Percentiles rank a stretch among this genome's conserved stretches.
Evolutionary conservation across 192 early-diverging fungal genomes (phyloP).

Genomic region (Coemansia furcata): DNA sequence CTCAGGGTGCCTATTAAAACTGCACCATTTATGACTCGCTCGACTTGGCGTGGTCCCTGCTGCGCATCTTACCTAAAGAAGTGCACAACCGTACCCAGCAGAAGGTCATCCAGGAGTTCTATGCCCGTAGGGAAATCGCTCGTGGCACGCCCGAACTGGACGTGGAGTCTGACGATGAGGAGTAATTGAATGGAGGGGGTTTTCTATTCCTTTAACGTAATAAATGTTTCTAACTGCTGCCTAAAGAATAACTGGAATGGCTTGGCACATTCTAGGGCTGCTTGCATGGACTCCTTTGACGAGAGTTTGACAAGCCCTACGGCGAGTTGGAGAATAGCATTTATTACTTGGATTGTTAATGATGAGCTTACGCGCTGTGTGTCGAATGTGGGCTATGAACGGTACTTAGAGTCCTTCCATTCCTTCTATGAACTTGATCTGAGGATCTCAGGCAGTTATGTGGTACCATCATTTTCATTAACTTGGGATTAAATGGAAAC

Average conservation of each 20-base stretch:
- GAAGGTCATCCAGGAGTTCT: constrained; percentile 91
- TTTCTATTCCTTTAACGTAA: neutral
- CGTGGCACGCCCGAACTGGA: constrained; percentile 12
- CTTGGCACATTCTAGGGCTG: too few relatives aligned
- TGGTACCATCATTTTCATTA: too few relatives aligned
- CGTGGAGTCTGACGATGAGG: constrained; percentile 34
- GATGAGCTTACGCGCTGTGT: too few relatives aligned
- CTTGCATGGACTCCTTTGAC: too few relatives aligned
- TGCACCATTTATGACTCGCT: constrained; percentile 96
- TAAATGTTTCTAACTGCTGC: neutral
- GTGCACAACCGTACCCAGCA: constrained; percentile 98
- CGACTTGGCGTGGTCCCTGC: constrained; percentile 96
- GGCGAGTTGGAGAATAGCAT: too few relatives aligned
- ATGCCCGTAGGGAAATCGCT: constrained; percentile 63
- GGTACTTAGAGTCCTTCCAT: too few relatives aligned
- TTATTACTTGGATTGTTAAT: too few relatives aligned
- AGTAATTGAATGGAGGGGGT: neutral
- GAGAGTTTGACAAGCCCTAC: too few relatives aligned
- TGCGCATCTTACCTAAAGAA: constrained; percentile 99
- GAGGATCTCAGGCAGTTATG: too few relatives aligned
- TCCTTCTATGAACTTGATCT: too few relatives aligned
- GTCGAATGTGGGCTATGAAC: too few relatives aligned
- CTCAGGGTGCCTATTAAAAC: constrained; percentile 94
- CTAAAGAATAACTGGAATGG: neutral
- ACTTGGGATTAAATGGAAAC: too few relatives aligned